phyloP scores from a whole-genome alignment of 768 basidiomycete species.

The Boletus coccyginus region DNA sequence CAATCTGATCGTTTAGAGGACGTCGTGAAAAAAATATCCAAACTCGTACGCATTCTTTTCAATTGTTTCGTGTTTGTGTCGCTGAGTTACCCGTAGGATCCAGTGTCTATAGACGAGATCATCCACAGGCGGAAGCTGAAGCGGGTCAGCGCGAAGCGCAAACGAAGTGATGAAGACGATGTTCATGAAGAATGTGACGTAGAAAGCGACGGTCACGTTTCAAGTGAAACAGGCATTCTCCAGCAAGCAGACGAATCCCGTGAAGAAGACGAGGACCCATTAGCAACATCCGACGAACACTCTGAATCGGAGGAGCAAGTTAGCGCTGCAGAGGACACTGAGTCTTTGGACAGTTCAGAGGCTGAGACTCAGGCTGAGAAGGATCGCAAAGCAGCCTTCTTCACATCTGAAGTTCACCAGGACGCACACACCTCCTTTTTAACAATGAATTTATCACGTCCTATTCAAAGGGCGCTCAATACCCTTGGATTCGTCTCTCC shows the following conservation, averaged over 20 bases:
- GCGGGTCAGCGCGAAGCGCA: constrained; percentile 54
- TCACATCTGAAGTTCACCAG: constrained; percentile 57
- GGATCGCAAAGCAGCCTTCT: constrained; percentile 84
- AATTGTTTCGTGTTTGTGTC: neutral
- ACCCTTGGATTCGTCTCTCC: constrained; percentile 77
- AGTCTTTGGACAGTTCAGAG: constrained; percentile 62
- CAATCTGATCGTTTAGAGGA: constrained; percentile 47
- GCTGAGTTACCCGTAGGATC: constrained; percentile 43
- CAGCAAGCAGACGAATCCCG: constrained; percentile 30
- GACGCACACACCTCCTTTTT: constrained; percentile 77
- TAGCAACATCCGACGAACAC: constrained; percentile 33
- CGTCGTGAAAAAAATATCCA: constrained; percentile 58
- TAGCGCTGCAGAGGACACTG: constrained; percentile 35
- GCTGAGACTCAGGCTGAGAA: constrained; percentile 55
- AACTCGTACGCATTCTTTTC: constrained; percentile 46
- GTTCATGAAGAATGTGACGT: constrained; percentile 37
- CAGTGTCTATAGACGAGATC: constrained; percentile 91
- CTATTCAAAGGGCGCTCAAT: constrained; percentile 87
- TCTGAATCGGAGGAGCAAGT: constrained; percentile 28
- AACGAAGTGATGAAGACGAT: constrained; percentile 41
- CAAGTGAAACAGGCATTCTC: constrained; percentile 1
- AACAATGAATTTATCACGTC: constrained; percentile 94
- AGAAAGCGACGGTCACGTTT: constrained; percentile 17
- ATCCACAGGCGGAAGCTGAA: constrained; percentile 67
- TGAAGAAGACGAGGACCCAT: constrained; percentile 32